Percentiles rank a stretch among this genome's conserved stretches.
Conservation (phyloP, 495 filamentous ascomycete species). For the Hamigera avellanea region DNA sequence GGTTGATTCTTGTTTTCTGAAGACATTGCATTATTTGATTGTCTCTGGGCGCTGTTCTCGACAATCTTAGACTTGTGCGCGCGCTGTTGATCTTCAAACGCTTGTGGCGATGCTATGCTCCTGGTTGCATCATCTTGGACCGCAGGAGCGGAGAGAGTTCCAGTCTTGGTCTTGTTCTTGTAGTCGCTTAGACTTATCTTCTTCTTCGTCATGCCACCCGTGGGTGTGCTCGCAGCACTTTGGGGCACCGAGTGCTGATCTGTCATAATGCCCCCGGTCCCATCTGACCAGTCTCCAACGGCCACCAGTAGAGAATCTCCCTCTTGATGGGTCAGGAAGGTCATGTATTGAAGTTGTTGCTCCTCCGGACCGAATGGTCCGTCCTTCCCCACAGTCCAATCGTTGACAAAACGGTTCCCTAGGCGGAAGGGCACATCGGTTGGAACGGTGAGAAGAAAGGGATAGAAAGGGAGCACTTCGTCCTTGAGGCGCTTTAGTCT, state of each 20-base stretch:
- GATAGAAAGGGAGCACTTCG: conserved; percentile 34
- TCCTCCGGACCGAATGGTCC: conserved; percentile 36
- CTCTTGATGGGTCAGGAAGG: conserved; percentile 38
- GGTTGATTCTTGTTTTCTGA: conserved; percentile 8
- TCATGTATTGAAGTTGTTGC: conserved; percentile 43
- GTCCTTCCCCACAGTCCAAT: conserved; percentile 39
- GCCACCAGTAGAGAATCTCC: conserved; percentile 34
- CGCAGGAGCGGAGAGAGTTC: conserved; percentile 9
- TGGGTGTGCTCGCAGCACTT: conserved; percentile 25
- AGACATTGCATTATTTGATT: conserved; percentile 1
- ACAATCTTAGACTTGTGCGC: conserved; percentile 7
- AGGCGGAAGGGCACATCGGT: conserved; percentile 32
- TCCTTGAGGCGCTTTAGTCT: conserved; percentile 33
- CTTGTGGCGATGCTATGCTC: conserved; percentile 5
- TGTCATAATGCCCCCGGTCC: conserved; percentile 33
- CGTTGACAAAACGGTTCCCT: conserved; percentile 24
- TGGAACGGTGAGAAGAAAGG: conserved; percentile 37
- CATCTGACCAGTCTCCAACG: conserved; percentile 43
- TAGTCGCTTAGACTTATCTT: conserved; percentile 42
- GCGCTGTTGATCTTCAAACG: conserved; percentile 11
- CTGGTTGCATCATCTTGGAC: conserved; percentile 12
- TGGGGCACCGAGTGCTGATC: conserved; percentile 22
- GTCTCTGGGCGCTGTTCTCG: conserved; percentile 9
- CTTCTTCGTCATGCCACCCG: conserved; percentile 23
- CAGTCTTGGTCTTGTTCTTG: conserved; percentile 31